phyloP scores from a whole-genome alignment of 441 rosid genomes.

The Populus hybrid region DNA sequence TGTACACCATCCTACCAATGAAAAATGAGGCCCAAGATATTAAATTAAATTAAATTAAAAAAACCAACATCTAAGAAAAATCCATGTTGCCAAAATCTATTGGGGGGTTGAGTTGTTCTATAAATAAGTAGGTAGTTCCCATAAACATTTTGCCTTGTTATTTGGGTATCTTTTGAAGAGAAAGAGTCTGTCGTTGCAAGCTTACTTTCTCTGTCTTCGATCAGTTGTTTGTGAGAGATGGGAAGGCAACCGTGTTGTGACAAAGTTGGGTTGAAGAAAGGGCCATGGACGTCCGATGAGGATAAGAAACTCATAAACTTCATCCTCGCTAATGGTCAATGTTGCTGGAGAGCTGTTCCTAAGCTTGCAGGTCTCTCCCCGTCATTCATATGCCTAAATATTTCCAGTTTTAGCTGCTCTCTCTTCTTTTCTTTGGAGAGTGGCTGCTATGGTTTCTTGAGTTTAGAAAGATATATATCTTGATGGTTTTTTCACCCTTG shows the following conservation, averaged over 20 bases:
- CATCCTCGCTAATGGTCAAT: slow-evolving; percentile 92
- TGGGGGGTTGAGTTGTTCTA: not conserved
- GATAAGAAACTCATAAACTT: slow-evolving; percentile 88
- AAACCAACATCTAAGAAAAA: not conserved
- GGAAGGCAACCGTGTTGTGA: slow-evolving; percentile 97
- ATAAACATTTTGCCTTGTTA: not conserved
- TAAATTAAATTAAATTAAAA: not conserved
- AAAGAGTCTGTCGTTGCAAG: not conserved
- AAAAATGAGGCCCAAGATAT: not conserved
- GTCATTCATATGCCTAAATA: not conserved
- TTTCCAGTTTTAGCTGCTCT: not conserved
- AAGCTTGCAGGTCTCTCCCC: slow-evolving; percentile 77
- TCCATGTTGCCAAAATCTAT: not conserved
- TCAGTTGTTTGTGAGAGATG: slow-evolving; percentile 32
- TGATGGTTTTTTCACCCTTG: too few species aligned
- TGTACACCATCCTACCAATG: slow-evolving; percentile 6
- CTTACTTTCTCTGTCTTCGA: not conserved
- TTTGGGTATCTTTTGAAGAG: not conserved
- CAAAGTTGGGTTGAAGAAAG: slow-evolving; percentile 93
- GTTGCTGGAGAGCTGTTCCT: slow-evolving; percentile 96
- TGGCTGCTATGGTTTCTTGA: not conserved
- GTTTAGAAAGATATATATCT: not conserved
- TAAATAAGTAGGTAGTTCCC: slow-evolving; percentile 14
- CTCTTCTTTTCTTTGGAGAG: not conserved
- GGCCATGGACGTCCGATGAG: slow-evolving; percentile 97